These are phyloP conservation scores for Botrytis squamosa DNA, from an alignment of 2,329 filamentous ascomycete species.

Conservation along the genomic window DNA sequence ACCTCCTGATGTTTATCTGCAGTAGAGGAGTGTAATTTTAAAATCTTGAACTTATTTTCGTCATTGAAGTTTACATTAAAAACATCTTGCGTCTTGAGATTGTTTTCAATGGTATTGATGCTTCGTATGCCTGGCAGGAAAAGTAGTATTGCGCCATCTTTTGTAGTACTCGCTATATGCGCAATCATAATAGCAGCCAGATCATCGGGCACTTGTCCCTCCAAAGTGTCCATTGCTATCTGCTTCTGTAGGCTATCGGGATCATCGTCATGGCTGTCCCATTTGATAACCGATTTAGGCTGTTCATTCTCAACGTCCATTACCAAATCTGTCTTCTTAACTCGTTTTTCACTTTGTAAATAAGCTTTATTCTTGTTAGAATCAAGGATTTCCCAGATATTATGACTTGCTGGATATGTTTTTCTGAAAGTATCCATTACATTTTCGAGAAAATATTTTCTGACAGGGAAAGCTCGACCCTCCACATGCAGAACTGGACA, in stretches of 20 bases:
- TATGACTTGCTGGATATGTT: neutral
- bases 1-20: slow-evolving; percentile 84
- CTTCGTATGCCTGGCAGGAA: slow-evolving; percentile 90
- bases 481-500: slow-evolving; percentile 83
- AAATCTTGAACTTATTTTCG: slow-evolving; percentile 77
- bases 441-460: slow-evolving; percentile 84
- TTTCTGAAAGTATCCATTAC: slow-evolving; percentile 59
- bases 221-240: slow-evolving; percentile 45
- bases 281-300: neutral
- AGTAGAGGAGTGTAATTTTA: slow-evolving; percentile 86
- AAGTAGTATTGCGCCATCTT: slow-evolving; percentile 80
- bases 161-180: slow-evolving; percentile 74
- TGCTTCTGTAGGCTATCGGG: slow-evolving; percentile 3
- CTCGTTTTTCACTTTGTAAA: neutral
- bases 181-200: slow-evolving; percentile 82
- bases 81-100: slow-evolving; percentile 72
- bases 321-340: neutral
- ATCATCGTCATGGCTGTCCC: neutral
- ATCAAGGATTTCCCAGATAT: neutral
- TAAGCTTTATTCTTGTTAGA: neutral
- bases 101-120: slow-evolving; percentile 73
- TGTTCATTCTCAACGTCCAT: neutral
- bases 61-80: slow-evolving; percentile 52
- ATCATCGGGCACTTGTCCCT: slow-evolving; percentile 65
- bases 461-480: slow-evolving; percentile 82